Evolutionary conservation across 768 basidiomycete species (phyloP).

Genomic region (Leccinum variicolor): DNA sequence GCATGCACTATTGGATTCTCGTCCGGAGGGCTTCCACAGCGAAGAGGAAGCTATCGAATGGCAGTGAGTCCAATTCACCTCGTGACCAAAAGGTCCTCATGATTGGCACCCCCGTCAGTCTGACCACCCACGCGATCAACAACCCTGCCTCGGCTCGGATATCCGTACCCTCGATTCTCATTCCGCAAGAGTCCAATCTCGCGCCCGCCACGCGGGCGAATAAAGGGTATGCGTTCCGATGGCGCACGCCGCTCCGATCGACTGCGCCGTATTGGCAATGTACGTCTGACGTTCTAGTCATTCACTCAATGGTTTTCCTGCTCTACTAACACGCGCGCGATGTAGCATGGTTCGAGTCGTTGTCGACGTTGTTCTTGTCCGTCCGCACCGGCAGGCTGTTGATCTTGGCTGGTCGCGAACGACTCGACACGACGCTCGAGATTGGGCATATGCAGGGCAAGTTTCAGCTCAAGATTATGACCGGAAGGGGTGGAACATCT

Average conservation of each 20-base stretch:
- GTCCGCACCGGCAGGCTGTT: slow-evolving; percentile 81
- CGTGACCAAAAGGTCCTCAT: neutral
- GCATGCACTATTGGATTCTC: slow-evolving; percentile 79
- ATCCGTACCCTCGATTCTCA: slow-evolving; percentile 80
- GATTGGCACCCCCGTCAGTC: slow-evolving; percentile 40
- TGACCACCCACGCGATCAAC: slow-evolving; percentile 78
- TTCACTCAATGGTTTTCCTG: neutral
- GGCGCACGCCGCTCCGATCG: slow-evolving; percentile 81
- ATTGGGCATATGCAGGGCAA: slow-evolving; percentile 97
- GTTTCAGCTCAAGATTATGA: slow-evolving; percentile 87
- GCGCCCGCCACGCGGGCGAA: slow-evolving; percentile 27
- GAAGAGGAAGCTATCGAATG: slow-evolving; percentile 88
- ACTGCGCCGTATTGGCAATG: slow-evolving; percentile 91
- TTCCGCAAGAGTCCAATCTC: slow-evolving; percentile 41
- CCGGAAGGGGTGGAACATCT: slow-evolving; percentile 37
- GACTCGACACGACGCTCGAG: slow-evolving; percentile 91
- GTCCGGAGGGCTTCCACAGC: slow-evolving; percentile 83
- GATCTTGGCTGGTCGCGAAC: slow-evolving; percentile 88
- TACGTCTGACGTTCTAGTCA: slow-evolving; percentile 34
- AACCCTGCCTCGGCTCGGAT: slow-evolving; percentile 81
- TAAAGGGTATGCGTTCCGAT: slow-evolving; percentile 42
- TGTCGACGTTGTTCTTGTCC: slow-evolving; percentile 77
- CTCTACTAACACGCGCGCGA: neutral
- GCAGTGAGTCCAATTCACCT: slow-evolving; percentile 65
- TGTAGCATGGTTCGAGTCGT: slow-evolving; percentile 88